These are phyloP conservation scores for Graphiopsis chlorocephala DNA, from an alignment of 2,329 filamentous ascomycete species.

Conservation along the genomic window DNA sequence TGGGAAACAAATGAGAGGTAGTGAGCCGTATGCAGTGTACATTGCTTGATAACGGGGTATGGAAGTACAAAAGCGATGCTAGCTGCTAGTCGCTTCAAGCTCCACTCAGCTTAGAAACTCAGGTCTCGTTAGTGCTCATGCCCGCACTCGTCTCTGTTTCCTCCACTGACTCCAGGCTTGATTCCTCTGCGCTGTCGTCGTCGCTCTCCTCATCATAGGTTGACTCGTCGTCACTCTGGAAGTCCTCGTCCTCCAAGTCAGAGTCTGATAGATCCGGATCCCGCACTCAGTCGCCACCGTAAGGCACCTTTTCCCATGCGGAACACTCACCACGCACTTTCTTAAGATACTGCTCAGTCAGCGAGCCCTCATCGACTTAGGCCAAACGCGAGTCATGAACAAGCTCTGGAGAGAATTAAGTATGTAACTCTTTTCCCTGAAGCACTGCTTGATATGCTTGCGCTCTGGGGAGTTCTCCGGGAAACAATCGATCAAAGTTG, in stretches of 20 bases:
- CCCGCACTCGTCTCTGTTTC: too few species aligned
- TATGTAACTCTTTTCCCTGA: conserved; percentile 15
- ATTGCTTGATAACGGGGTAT: too few species aligned
- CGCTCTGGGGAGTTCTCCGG: conserved; percentile 7
- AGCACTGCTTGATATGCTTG: conserved; percentile 11
- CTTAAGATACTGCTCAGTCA: background rate
- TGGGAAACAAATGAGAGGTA: too few species aligned
- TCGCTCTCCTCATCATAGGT: background rate
- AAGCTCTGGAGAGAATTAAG: background rate
- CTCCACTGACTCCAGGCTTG: background rate
- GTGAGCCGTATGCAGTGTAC: too few species aligned
- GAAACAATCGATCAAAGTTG: background rate
- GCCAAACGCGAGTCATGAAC: background rate
- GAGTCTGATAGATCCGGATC: background rate
- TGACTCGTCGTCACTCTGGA: background rate
- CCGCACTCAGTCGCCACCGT: background rate
- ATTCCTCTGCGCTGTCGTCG: background rate
- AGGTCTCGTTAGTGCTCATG: too few species aligned
- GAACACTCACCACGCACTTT: background rate
- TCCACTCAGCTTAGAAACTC: too few species aligned
- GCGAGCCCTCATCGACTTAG: background rate
- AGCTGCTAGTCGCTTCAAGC: too few species aligned
- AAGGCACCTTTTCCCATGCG: background rate
- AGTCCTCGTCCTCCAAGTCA: background rate
- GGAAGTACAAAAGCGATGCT: too few species aligned